phyloP scores from a whole-genome alignment of 2,329 filamentous ascomycete species.

The Colletotrichum salicis region DNA sequence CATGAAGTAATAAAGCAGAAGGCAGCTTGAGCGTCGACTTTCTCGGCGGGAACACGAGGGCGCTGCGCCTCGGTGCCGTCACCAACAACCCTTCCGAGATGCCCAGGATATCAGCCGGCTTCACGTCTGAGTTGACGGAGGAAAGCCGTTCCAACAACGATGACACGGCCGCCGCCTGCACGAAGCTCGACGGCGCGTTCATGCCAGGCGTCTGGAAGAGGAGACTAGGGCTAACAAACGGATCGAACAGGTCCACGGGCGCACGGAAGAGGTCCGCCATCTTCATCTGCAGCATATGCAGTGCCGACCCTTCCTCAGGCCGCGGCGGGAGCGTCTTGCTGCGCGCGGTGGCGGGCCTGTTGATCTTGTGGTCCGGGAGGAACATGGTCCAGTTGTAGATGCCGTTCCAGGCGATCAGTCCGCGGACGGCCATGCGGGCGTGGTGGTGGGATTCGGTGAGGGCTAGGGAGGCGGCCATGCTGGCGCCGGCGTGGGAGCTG shows the following conservation, averaged over 20 bases:
- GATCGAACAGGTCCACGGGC: conserved; percentile 65
- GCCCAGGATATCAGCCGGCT: conserved; percentile 26
- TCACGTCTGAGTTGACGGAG: conserved; percentile 27
- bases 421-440: conserved; percentile 58
- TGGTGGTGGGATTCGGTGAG: conserved; percentile 64
- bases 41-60: conserved; percentile 60
- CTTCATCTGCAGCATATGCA: conserved; percentile 50
- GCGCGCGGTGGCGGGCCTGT: conserved; percentile 40
- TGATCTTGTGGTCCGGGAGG: conserved; percentile 62
- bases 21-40: conserved; percentile 61
- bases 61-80: conserved; percentile 52
- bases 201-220: conserved; percentile 67
- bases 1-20: conserved; percentile 59
- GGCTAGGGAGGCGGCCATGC: conserved; percentile 66
- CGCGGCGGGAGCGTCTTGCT: conserved; percentile 34
- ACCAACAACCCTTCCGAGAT: conserved; percentile 8
- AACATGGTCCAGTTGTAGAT: conserved; percentile 74
- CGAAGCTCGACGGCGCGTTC: conserved; percentile 57
- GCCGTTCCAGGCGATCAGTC: conserved; percentile 67
- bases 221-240: conserved; percentile 67
- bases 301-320: conserved; percentile 46
- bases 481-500: conserved; percentile 68
- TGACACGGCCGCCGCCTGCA: conserved; percentile 39
- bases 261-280: conserved; percentile 57
- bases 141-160: conserved; percentile 38